These are phyloP conservation scores for Hirsutella thompsonii DNA, from an alignment of 2,329 filamentous ascomycete species.

Conservation along the genomic window DNA sequence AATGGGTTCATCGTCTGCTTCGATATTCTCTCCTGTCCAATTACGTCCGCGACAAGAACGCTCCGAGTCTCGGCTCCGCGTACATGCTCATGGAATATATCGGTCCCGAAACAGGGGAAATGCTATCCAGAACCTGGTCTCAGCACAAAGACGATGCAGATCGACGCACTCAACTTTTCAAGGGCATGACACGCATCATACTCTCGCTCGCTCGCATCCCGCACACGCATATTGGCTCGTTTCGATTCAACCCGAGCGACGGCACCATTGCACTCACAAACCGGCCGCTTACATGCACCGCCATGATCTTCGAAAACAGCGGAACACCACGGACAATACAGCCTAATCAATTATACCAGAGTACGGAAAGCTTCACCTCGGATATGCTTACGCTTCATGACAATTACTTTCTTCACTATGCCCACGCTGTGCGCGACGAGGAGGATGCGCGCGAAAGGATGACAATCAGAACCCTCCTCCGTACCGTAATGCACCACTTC, in stretches of 20 bases:
- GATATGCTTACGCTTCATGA: constrained; percentile 16
- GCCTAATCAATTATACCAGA: constrained; percentile 15
- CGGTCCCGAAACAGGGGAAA: constrained; percentile 7
- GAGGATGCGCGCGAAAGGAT: constrained; percentile 16
- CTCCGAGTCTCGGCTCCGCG: constrained; percentile 3
- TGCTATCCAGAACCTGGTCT: constrained; percentile 11
- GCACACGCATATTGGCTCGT: constrained; percentile 10
- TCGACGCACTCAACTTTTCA: constrained; percentile 6
- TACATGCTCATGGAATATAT: constrained; percentile 13
- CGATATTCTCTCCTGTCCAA: constrained; percentile 7
- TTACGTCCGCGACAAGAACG: constrained; percentile 5
- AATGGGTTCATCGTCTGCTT: constrained; percentile 4
- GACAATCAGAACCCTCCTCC: constrained; percentile 12
- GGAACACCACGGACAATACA: constrained; percentile 17
- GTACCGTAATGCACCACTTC: constrained; percentile 14
- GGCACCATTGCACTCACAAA: constrained; percentile 18
- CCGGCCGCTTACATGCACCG: constrained; percentile 7
- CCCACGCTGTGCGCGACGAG: constrained; percentile 11
- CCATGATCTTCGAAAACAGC: constrained; percentile 16
- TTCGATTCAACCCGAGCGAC: constrained; percentile 8
- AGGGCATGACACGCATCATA: constrained; percentile 9
- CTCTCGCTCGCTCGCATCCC: constrained; percentile 9
- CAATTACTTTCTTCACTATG: constrained; percentile 13
- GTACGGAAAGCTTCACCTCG: constrained; percentile 13
- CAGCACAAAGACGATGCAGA: constrained; percentile 4